Conservation (phyloP, 345 rosid species). For the Eucalyptus erythrocorys region DNA sequence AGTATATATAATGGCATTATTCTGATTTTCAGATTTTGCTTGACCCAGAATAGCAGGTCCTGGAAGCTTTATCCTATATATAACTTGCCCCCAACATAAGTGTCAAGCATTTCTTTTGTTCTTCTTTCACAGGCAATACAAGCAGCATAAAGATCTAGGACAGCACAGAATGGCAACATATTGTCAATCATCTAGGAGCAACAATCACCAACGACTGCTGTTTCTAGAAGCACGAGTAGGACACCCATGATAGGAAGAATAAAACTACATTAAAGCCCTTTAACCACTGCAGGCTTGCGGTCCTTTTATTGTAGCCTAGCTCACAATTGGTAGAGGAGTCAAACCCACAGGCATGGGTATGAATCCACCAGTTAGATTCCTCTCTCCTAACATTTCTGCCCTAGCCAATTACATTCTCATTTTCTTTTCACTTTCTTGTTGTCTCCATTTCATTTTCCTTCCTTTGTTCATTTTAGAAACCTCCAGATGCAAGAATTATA, state of each 20-base stretch:
- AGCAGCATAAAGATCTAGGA: neutral
- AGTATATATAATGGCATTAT: conserved; percentile 87
- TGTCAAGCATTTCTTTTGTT: neutral
- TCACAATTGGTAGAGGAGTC: neutral
- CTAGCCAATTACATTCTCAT: too few species aligned
- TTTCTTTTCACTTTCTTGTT: too few species aligned
- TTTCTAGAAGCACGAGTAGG: too few species aligned
- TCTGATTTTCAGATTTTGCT: conserved; percentile 97
- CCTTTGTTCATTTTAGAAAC: too few species aligned
- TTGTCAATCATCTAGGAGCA: neutral
- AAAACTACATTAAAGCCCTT: neutral
- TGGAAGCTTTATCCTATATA: conserved; percentile 41
- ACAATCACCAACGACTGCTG: neutral
- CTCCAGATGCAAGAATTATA: too few species aligned
- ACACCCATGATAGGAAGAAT: neutral
- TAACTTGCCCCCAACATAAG: conserved; percentile 32
- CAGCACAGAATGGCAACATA: neutral
- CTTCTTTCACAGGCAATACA: neutral
- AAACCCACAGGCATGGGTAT: neutral
- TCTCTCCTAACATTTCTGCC: too few species aligned
- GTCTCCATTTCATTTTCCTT: neutral
- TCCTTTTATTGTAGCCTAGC: neutral
- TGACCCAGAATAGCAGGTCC: conserved; percentile 57
- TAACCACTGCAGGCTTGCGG: neutral
- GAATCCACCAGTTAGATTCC: neutral